Evolutionary conservation across 2,329 filamentous ascomycete genomes (phyloP).

Genomic region (Aspergillus viridinutans): DNA sequence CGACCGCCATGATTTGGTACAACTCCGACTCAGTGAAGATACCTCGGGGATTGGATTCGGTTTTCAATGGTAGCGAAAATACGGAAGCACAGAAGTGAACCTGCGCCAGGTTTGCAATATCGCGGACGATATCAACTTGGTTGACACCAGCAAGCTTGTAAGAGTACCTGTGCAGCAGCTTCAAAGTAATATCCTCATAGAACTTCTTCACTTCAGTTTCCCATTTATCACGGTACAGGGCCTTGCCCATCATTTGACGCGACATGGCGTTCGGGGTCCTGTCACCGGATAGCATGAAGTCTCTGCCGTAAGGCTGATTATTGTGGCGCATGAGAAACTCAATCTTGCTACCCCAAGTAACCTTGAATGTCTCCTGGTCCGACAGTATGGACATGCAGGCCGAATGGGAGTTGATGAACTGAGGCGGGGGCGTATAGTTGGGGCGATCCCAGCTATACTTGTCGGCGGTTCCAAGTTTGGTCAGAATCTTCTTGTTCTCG

Average conservation of each 20-base stretch:
- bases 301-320: conserved; percentile 36
- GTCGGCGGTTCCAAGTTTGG: conserved; percentile 36
- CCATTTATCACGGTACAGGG: conserved; percentile 46
- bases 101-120: conserved; percentile 51
- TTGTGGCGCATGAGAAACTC: conserved; percentile 41
- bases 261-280: conserved; percentile 38
- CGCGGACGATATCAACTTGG: conserved; percentile 47
- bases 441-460: conserved; percentile 41
- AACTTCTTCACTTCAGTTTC: conserved; percentile 43
- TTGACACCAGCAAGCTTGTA: conserved; percentile 44
- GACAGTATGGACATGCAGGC: conserved; percentile 42
- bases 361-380: conserved; percentile 43
- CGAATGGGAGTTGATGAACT: conserved; percentile 43
- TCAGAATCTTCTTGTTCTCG: conserved; percentile 44
- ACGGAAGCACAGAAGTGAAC: conserved; percentile 53
- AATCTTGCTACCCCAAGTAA: conserved; percentile 45
- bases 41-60: conserved; percentile 46
- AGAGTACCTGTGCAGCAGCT: conserved; percentile 42
- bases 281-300: conserved; percentile 49
- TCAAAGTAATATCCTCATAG: conserved; percentile 46
- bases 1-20: conserved; percentile 50
- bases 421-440: conserved; percentile 28
- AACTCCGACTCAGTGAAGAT: conserved; percentile 53
- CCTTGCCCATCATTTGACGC: conserved; percentile 40
- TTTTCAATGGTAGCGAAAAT: conserved; percentile 55